Evolutionary conservation across 2,329 filamentous ascomycete genomes (phyloP).

Genomic region (Epichloe sylvatica): DNA sequence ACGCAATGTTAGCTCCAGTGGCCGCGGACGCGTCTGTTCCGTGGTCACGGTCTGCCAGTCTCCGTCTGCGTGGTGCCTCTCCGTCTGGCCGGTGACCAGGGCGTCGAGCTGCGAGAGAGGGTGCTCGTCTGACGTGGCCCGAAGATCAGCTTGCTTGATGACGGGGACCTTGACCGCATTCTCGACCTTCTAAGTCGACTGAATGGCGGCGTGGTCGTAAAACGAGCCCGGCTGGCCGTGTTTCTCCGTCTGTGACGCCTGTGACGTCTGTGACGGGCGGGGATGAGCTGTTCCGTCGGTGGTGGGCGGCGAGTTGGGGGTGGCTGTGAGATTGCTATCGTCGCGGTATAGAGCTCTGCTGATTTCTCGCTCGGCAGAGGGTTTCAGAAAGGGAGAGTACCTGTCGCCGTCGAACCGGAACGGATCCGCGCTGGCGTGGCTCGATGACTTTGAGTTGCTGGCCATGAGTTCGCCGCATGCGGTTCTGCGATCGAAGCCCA

Average conservation of each 20-base stretch:
- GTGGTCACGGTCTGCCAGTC: slow-evolving; percentile 26
- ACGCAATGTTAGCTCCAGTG: slow-evolving; percentile 11
- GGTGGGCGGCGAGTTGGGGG: background rate
- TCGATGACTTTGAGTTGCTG: slow-evolving; percentile 19
- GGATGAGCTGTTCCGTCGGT: background rate
- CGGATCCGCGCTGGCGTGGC: slow-evolving; percentile 25
- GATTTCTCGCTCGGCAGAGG: slow-evolving; percentile 28
- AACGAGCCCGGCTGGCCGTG: slow-evolving; percentile 14
- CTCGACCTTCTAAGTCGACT: slow-evolving; percentile 27
- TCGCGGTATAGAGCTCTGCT: slow-evolving; percentile 24
- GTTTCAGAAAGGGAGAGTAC: slow-evolving; percentile 24
- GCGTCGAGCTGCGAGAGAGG: slow-evolving; percentile 3
- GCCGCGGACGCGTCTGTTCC: slow-evolving; percentile 13
- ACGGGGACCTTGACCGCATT: slow-evolving; percentile 24
- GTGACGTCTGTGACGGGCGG: background rate
- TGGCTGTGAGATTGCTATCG: slow-evolving; percentile 10
- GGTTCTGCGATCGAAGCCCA: slow-evolving; percentile 2
- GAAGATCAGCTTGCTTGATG: slow-evolving; percentile 7
- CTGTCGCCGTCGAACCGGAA: slow-evolving; percentile 31
- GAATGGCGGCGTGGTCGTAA: slow-evolving; percentile 23
- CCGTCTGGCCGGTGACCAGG: slow-evolving; percentile 7
- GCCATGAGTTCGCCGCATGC: slow-evolving; percentile 2
- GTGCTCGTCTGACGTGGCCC: slow-evolving; percentile 1
- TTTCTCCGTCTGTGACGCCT: background rate
- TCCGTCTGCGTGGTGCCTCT: slow-evolving; percentile 10